Evolutionary conservation across 371 early-diverging fungal genomes (phyloP).

Genomic region (Lichtheimia corymbifera): DNA sequence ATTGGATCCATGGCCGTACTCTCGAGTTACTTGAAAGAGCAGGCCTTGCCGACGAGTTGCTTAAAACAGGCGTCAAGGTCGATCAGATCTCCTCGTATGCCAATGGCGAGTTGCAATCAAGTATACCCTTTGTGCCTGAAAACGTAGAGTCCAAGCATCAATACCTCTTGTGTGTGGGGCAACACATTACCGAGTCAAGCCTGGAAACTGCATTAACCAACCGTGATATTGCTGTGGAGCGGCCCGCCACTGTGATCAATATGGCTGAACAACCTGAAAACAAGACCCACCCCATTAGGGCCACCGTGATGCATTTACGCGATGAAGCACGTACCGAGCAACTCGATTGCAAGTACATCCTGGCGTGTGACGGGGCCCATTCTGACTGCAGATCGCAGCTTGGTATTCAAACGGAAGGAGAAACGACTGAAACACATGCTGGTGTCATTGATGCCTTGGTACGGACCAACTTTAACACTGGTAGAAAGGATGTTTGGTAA

Average conservation of each 20-base stretch:
- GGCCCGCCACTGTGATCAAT: conserved; percentile 39
- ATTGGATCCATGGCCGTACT: conserved; percentile 51
- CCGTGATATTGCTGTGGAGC: conserved; percentile 41
- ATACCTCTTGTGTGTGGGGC: conserved; percentile 46
- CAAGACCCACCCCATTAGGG: conserved; percentile 27
- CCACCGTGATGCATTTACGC: conserved; percentile 39
- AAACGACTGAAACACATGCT: conserved; percentile 45
- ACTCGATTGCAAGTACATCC: conserved; percentile 42
- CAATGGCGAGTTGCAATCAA: conserved; percentile 32
- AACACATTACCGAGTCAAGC: conserved; percentile 46
- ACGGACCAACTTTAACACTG: conserved; percentile 40
- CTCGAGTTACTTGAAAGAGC: conserved; percentile 41
- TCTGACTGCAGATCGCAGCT: conserved; percentile 41
- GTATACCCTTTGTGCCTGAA: conserved; percentile 47
- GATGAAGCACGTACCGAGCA: conserved; percentile 29
- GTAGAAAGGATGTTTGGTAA: conserved; percentile 49
- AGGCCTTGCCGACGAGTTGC: conserved; percentile 28
- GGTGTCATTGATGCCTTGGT: conserved; percentile 49
- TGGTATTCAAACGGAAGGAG: conserved; percentile 37
- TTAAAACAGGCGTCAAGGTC: conserved; percentile 46
- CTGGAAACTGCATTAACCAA: conserved; percentile 32
- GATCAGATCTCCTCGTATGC: conserved; percentile 38
- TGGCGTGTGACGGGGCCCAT: conserved; percentile 51
- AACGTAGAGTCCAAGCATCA: conserved; percentile 45
- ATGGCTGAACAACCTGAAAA: conserved; percentile 12